phyloP scores from a whole-genome alignment of 352 stramenopile species.

The Globisporangium abappressorium region DNA sequence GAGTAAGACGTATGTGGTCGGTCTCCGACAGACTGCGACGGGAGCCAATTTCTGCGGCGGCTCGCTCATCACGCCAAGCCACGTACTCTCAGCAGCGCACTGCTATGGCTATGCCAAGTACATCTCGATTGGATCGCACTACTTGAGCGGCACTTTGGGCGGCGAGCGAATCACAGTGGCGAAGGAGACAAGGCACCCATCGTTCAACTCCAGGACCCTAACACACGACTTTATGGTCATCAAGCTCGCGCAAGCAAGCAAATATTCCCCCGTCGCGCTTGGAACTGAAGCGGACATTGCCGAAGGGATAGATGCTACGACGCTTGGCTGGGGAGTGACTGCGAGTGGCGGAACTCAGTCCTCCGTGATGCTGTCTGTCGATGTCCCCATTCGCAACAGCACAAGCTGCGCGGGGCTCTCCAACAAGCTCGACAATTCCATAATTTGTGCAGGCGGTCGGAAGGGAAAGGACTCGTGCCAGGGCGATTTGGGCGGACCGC shows the following conservation, averaged over 20 bases:
- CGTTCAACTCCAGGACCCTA: slow-evolving; percentile 21
- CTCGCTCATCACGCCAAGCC: slow-evolving; percentile 45
- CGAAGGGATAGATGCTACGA: neutral
- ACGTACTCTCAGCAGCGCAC: slow-evolving; percentile 31
- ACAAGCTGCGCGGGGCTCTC: slow-evolving; percentile 20
- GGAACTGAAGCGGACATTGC: slow-evolving; percentile 20
- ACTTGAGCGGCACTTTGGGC: slow-evolving; percentile 36
- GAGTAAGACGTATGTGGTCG: slow-evolving; percentile 31
- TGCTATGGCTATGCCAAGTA: slow-evolving; percentile 17
- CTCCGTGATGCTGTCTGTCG: slow-evolving; percentile 33
- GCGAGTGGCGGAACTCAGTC: slow-evolving; percentile 22
- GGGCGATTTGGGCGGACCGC: slow-evolving; percentile 49
- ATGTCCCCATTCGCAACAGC: slow-evolving; percentile 46
- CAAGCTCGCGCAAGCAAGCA: slow-evolving; percentile 35
- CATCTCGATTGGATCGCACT: slow-evolving; percentile 58
- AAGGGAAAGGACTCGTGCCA: slow-evolving; percentile 56
- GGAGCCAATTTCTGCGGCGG: slow-evolving; percentile 27
- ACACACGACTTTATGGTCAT: slow-evolving; percentile 49
- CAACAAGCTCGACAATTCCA: slow-evolving; percentile 27
- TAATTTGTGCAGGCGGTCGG: slow-evolving; percentile 58
- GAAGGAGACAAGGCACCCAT: slow-evolving; percentile 46
- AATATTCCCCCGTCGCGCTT: slow-evolving; percentile 32
- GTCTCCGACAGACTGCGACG: slow-evolving; percentile 16
- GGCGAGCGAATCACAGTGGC: slow-evolving; percentile 47
- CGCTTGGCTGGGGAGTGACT: slow-evolving; percentile 31